Conservation (phyloP, 805 yeast species). For the Torulaspora gathmanii region DNA sequence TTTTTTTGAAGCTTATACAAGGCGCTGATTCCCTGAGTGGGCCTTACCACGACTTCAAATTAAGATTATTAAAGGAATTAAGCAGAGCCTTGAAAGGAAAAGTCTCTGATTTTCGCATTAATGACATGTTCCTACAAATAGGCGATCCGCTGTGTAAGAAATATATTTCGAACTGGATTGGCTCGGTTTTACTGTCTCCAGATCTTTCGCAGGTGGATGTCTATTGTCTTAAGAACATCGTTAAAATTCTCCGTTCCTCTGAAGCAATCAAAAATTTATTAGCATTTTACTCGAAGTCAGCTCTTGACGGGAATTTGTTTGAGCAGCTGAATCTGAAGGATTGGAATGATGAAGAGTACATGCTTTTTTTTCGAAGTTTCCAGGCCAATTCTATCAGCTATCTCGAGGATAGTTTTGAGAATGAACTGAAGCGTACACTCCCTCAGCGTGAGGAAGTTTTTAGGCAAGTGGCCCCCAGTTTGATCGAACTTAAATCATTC, state of each 20-base stretch:
- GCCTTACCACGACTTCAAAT: constrained; percentile 1
- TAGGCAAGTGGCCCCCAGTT: constrained; percentile 3
- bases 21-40: not conserved
- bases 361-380: constrained; percentile 12
- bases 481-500: constrained; percentile 1
- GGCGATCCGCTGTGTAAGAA: constrained; percentile 9
- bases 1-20: constrained; percentile 5
- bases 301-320: constrained; percentile 8
- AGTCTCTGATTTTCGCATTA: constrained; percentile 16
- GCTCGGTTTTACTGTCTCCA: constrained; percentile 24
- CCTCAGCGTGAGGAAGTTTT: constrained; percentile 5
- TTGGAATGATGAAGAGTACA: constrained; percentile 16
- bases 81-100: constrained; percentile 7
- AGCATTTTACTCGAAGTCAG: constrained; percentile 11
- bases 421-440: constrained; percentile 2
- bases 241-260: constrained; percentile 14
- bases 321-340: constrained; percentile 7
- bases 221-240: constrained; percentile 16
- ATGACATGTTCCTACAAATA: constrained; percentile 15
- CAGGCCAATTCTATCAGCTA: not conserved
- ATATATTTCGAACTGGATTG: constrained; percentile 25
- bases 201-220: constrained; percentile 15
- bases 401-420: not conserved
- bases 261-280: constrained; percentile 20
- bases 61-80: constrained; percentile 16